phyloP scores from a whole-genome alignment of 208 protist species.

The Kentomonas sorsogonicus region DNA sequence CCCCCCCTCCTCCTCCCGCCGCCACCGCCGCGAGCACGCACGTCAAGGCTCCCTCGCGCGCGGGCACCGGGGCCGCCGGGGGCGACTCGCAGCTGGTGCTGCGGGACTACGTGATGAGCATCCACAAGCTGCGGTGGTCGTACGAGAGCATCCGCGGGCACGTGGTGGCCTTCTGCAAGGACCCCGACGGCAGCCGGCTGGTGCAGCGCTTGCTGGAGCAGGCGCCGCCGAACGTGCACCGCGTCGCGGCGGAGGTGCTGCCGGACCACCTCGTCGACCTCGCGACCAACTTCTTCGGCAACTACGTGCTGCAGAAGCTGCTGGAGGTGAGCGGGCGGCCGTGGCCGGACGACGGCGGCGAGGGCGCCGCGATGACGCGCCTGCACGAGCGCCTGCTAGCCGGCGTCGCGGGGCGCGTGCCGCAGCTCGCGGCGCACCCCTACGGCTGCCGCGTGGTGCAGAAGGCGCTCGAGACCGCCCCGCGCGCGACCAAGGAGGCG shows the following conservation, averaged over 20 bases:
- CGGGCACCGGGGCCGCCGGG: constrained; percentile 5
- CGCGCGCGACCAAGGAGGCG: constrained; percentile 20
- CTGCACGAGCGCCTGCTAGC: constrained; percentile 42
- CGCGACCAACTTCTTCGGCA: constrained; percentile 96
- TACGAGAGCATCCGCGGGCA: constrained; percentile 68
- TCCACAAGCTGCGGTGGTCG: constrained; percentile 39
- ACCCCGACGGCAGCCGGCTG: constrained; percentile 96
- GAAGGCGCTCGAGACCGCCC: constrained; percentile 88
- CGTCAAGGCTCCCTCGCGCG: background rate
- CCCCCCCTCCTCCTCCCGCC: background rate
- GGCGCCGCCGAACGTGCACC: constrained; percentile 70
- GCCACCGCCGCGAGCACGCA: background rate
- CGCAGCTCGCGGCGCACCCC: constrained; percentile 81
- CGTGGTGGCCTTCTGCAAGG: constrained; percentile 87
- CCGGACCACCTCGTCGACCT: constrained; percentile 65
- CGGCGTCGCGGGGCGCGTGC: constrained; percentile 79
- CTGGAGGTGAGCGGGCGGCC: constrained; percentile 82
- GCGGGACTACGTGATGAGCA: constrained; percentile 47
- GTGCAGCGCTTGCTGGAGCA: constrained; percentile 95
- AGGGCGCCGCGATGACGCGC: constrained; percentile 6
- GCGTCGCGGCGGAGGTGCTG: constrained; percentile 89
- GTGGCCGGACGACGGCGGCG: constrained; percentile 3
- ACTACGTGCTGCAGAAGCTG: constrained; percentile 98
- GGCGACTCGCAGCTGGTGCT: constrained; percentile 11
- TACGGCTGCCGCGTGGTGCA: constrained; percentile 98